Evolutionary conservation across 805 yeast genomes (phyloP).

Genomic region (Tetrapisispora iriomotensis): DNA sequence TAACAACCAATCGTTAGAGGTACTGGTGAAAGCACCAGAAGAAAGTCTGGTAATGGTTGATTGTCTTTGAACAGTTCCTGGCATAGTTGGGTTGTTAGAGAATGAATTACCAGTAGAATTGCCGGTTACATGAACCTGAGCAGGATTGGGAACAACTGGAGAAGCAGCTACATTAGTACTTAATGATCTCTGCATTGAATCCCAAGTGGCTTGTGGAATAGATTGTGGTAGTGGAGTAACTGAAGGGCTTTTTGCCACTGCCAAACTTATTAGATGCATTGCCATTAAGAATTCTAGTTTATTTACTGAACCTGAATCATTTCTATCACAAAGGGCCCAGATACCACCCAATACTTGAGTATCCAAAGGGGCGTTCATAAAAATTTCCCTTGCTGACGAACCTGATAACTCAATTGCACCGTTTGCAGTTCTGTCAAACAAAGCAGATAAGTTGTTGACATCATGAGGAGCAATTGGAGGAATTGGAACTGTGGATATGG

Average conservation of each 20-base stretch:
- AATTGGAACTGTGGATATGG: slow-evolving; percentile 7
- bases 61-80: slow-evolving; percentile 22
- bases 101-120: slow-evolving; percentile 25
- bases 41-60: slow-evolving; percentile 27
- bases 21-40: slow-evolving; percentile 28
- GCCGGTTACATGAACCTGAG: slow-evolving; percentile 11
- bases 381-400: slow-evolving; percentile 72
- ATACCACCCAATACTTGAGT: slow-evolving; percentile 69
- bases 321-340: slow-evolving; percentile 81
- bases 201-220: slow-evolving; percentile 38
- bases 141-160: slow-evolving; percentile 10
- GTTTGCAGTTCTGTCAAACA: slow-evolving; percentile 54
- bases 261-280: slow-evolving; percentile 79
- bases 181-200: slow-evolving; percentile 16
- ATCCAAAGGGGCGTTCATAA: slow-evolving; percentile 80
- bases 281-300: slow-evolving; percentile 79
- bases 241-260: slow-evolving; percentile 53
- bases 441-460: slow-evolving; percentile 51
- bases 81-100: background rate
- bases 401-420: slow-evolving; percentile 57
- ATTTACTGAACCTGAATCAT: slow-evolving; percentile 60
- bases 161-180: slow-evolving; percentile 8
- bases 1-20: slow-evolving; percentile 53
- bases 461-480: slow-evolving; percentile 37
- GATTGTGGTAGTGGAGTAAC: slow-evolving; percentile 47